Percentiles rank a stretch among this genome's conserved stretches.
Conservation (phyloP, 2,329 filamentous ascomycete genomes). For the Hypoxylon sp. region DNA sequence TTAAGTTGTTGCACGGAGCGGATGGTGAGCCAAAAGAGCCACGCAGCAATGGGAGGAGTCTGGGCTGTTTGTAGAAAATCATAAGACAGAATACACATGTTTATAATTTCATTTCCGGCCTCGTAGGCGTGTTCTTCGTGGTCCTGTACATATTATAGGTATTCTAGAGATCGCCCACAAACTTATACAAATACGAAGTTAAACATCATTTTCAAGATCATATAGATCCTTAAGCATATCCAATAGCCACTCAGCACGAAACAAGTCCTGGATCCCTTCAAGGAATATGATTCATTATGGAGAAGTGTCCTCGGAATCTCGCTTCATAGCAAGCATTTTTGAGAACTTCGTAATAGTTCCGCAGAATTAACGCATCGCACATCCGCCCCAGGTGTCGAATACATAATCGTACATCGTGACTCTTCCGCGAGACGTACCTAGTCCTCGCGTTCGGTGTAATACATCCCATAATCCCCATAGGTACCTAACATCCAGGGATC, state of each 20-base stretch:
- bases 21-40: background rate
- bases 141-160: background rate
- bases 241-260: background rate
- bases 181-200: background rate
- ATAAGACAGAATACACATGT: conserved; percentile 4
- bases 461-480: conserved; percentile 24
- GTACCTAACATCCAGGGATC: background rate
- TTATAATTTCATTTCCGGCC: background rate
- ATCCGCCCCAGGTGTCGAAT: background rate
- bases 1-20: background rate
- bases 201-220: background rate
- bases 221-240: background rate
- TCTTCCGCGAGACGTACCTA: conserved; percentile 3
- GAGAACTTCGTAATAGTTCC: background rate
- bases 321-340: background rate
- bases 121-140: background rate
- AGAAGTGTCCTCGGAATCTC: background rate
- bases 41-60: background rate
- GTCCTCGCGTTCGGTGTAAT: background rate
- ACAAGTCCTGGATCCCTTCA: background rate
- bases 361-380: background rate
- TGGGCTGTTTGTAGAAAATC: conserved; percentile 1
- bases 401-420: conserved; percentile 34
- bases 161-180: background rate
- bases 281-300: background rate